Base-by-base conservation (phyloP, 768 basidiomycete species). In the Rhodotorula graminis region DNA sequence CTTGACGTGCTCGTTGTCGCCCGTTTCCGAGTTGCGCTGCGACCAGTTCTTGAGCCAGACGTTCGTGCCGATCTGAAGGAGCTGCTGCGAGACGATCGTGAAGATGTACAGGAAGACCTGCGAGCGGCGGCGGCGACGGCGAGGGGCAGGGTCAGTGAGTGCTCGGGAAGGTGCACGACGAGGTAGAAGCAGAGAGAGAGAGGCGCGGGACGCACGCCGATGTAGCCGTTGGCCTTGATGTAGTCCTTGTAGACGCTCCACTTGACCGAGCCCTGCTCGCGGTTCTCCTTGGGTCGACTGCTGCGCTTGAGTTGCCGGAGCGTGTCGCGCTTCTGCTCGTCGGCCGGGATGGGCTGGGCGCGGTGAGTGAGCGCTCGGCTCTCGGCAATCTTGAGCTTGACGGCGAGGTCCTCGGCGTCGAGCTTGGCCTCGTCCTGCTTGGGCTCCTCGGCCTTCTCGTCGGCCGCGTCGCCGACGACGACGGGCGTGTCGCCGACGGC, bases 201-300 rank as follows among this genome's bases (percentile, higher is more conserved):
- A 44, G 49, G 29, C 11, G 3, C 2, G 42, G 16, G 2, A 44
- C 77, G 33, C 47, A 79, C 78, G 19, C 78, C 76, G 60, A 77
- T 16, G 50, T 70, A 67, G 52, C 76, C 73, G 52, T 78, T 79
- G 37, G 78, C 77, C 37, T 67, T 65, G 61, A 83, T 80, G 71
- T 83, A 84, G 10, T 78, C 69, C 62, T 72, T 78, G 80, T 84
- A 84, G 29, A 83, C 81, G 29, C 73, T 69, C 37, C 72, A 59
- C 64, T 82, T 82, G 75, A 84, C 82, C 9, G 77, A 71, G 11
- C 83, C 83, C 65, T 82, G 81, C 68, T 83, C 81, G 9, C 78
- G 68, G 44, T 69, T 58, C 73, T 79, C 79, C 57, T 78, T 78
- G 27, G 78, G 75, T 37, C 75, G 59, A 25, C 76, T 78, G 15